Percentiles rank a stretch among this genome's conserved stretches.
phyloP scores from a whole-genome alignment of 495 filamentous ascomycete species.

The Amniculicola lignicola region DNA sequence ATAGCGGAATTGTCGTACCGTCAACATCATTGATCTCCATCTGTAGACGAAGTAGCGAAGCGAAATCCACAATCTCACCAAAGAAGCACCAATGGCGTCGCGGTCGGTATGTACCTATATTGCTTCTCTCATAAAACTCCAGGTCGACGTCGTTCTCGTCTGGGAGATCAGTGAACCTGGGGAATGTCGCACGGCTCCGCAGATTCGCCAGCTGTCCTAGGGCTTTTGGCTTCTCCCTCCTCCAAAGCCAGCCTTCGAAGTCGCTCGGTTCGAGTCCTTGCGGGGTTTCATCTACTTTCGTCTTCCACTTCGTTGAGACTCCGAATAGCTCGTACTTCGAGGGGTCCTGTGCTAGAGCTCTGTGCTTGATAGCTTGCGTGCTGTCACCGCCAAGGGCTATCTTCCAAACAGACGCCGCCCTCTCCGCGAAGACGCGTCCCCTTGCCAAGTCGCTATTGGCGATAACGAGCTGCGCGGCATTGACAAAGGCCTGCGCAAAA shows the following conservation, averaged over 20 bases:
- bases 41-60: slow-evolving; percentile 28
- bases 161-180: slow-evolving; percentile 35
- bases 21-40: slow-evolving; percentile 35
- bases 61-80: slow-evolving; percentile 38
- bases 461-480: slow-evolving; percentile 11
- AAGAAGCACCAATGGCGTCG: slow-evolving; percentile 40
- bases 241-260: slow-evolving; percentile 40
- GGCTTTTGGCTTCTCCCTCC: slow-evolving; percentile 11
- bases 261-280: slow-evolving; percentile 26
- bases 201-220: slow-evolving; percentile 29
- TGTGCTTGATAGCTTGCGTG: slow-evolving; percentile 9
- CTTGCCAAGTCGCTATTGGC: slow-evolving; percentile 21
- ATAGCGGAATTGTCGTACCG: slow-evolving; percentile 29
- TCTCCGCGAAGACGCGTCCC: slow-evolving; percentile 16
- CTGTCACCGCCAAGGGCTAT: slow-evolving; percentile 22
- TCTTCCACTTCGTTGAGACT: slow-evolving; percentile 35
- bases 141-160: slow-evolving; percentile 17
- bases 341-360: slow-evolving; percentile 22
- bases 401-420: slow-evolving; percentile 12
- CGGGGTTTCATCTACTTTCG: slow-evolving; percentile 29
- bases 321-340: slow-evolving; percentile 18
- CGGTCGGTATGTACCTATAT: slow-evolving; percentile 19
- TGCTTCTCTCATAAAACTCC: slow-evolving; percentile 27
- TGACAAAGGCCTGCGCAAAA: slow-evolving; percentile 4
- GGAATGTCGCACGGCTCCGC: no score